Conservation (phyloP, 305 asterid genomes). For the Plantago lanceolata region DNA sequence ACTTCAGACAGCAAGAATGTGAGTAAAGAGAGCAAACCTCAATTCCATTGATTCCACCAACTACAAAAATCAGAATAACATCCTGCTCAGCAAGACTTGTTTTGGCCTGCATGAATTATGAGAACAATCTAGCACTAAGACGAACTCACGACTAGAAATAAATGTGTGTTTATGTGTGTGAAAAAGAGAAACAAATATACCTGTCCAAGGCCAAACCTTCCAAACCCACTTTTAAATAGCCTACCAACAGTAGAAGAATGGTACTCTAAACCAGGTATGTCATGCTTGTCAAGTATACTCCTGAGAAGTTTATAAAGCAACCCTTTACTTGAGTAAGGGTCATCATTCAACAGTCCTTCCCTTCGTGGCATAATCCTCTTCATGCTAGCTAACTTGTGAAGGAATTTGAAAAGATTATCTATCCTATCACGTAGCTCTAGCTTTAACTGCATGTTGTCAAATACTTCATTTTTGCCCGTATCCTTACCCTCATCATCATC, state of each 20-base stretch:
- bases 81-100: slow-evolving; percentile 85
- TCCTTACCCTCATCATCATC: slow-evolving; percentile 45
- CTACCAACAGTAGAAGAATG: slow-evolving; percentile 97
- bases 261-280: slow-evolving; percentile 79
- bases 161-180: not conserved
- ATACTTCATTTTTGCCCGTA: slow-evolving; percentile 50
- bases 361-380: slow-evolving; percentile 42
- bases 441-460: slow-evolving; percentile 76
- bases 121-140: slow-evolving; percentile 12
- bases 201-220: slow-evolving; percentile 98
- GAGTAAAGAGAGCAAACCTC: slow-evolving; percentile 57
- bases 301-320: slow-evolving; percentile 62
- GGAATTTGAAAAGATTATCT: slow-evolving; percentile 80
- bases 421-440: slow-evolving; percentile 86
- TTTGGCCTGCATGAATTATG: slow-evolving; percentile 56
- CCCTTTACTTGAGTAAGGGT: slow-evolving; percentile 66
- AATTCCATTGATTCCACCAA: slow-evolving; percentile 91
- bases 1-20: slow-evolving; percentile 10
- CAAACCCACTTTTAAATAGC: slow-evolving; percentile 91
- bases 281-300: slow-evolving; percentile 57
- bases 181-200: slow-evolving; percentile 30
- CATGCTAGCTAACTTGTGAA: slow-evolving; percentile 68
- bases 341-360: slow-evolving; percentile 56
- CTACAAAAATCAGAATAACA: slow-evolving; percentile 65
- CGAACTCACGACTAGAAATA: slow-evolving; percentile 3